These are phyloP conservation scores for Solanum rostratum DNA, from an alignment of 257 asterid species.

Conservation along the genomic window DNA sequence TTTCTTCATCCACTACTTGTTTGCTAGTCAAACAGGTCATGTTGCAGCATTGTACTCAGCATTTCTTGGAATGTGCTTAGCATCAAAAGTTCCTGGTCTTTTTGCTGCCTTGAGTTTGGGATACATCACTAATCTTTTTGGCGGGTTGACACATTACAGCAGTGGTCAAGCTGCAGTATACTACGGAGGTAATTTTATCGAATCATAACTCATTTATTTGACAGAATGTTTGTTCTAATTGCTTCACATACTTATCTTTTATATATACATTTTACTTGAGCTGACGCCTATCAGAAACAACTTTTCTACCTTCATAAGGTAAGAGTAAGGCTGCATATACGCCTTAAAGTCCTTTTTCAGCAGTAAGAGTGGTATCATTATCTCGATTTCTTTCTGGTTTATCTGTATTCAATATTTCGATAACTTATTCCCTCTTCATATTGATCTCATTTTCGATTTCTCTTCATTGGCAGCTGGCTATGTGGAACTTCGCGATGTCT, in stretches of 20 bases:
- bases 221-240: no score
- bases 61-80: slow-evolving; percentile 71
- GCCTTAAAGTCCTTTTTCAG: no score
- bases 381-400: neutral
- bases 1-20: slow-evolving; percentile 72
- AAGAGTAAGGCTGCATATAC: neutral
- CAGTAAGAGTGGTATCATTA: neutral
- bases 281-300: neutral
- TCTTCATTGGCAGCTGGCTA: slow-evolving; percentile 55
- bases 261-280: neutral
- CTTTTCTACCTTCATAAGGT: neutral
- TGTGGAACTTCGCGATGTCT: slow-evolving; percentile 49
- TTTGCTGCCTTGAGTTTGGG: slow-evolving; percentile 57
- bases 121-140: slow-evolving; percentile 66
- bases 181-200: slow-evolving; percentile 48
- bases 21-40: slow-evolving; percentile 92
- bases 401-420: neutral
- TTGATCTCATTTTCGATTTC: neutral
- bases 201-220: neutral
- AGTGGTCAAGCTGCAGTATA: slow-evolving; percentile 94
- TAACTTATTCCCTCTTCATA: neutral
- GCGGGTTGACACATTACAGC: slow-evolving; percentile 81
- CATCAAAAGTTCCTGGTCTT: slow-evolving; percentile 36
- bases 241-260: neutral
- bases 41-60: slow-evolving; percentile 87